Evolutionary conservation across 495 filamentous ascomycete genomes (phyloP).

Genomic region (Aspergillus biplanus): DNA sequence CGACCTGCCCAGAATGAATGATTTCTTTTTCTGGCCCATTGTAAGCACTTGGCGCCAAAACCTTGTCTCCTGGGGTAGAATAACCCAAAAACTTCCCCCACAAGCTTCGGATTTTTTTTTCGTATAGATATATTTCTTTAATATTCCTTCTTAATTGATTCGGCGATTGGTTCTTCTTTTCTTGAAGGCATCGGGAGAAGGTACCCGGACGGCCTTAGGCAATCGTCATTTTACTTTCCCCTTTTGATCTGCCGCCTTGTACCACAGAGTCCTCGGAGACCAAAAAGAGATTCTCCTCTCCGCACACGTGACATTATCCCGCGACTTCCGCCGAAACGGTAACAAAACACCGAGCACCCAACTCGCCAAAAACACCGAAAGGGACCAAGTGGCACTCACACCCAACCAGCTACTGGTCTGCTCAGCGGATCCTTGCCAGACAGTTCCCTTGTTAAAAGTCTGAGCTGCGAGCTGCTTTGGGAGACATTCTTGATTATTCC

Average conservation of each 20-base stretch:
- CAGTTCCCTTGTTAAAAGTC: background rate
- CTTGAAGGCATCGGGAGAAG: background rate
- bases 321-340: slow-evolving; percentile 15
- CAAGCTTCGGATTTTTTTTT: background rate
- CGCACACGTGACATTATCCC: slow-evolving; percentile 8
- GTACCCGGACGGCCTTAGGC: no score
- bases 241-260: background rate
- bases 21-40: background rate
- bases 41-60: background rate
- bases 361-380: slow-evolving; percentile 14
- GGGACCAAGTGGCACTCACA: background rate
- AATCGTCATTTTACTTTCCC: background rate
- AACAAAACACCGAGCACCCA: slow-evolving; percentile 29
- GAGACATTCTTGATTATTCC: no score
- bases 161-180: no score
- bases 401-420: background rate
- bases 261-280: background rate
- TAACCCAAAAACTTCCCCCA: background rate
- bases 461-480: background rate
- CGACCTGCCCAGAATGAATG: background rate
- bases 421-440: background rate
- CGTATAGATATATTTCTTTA: background rate
- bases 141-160: background rate
- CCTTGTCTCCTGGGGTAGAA: background rate
- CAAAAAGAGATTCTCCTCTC: background rate